These are phyloP conservation scores for Blepharisma stoltei DNA, from an alignment of 73 alveolate species.

Conservation along the genomic window DNA sequence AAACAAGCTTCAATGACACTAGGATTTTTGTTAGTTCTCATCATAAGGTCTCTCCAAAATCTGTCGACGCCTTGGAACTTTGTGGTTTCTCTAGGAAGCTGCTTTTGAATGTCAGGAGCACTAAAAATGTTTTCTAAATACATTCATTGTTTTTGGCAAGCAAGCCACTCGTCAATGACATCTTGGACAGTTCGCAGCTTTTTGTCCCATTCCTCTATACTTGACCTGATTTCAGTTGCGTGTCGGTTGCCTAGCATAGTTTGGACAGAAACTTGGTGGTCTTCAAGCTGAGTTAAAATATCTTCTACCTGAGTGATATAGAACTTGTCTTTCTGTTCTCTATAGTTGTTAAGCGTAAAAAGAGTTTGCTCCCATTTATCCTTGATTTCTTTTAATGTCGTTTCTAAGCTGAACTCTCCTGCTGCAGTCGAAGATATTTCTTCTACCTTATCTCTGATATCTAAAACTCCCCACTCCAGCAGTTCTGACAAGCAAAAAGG, in stretches of 20 bases:
- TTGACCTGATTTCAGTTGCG: slow-evolving; percentile 94
- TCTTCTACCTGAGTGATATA: slow-evolving; percentile 94
- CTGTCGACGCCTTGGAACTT: slow-evolving; percentile 96
- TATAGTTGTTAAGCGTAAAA: slow-evolving; percentile 79
- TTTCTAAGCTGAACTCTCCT: slow-evolving; percentile 93
- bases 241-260: slow-evolving; percentile 97
- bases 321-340: slow-evolving; percentile 95
- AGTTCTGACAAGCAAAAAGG: slow-evolving; percentile 68
- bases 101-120: slow-evolving; percentile 99
- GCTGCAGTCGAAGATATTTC: slow-evolving; percentile 95
- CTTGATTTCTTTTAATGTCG: slow-evolving; percentile 80
- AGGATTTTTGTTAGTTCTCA: slow-evolving; percentile 88
- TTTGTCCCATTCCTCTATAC: slow-evolving; percentile 97
- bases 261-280: slow-evolving; percentile 92
- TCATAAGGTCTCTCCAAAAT: slow-evolving; percentile 97
- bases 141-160: slow-evolving; percentile 98
- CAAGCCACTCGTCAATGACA: slow-evolving; percentile 99
- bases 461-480: slow-evolving; percentile 69
- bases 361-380: slow-evolving; percentile 82
- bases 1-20: slow-evolving; percentile 87
- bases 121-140: slow-evolving; percentile 98
- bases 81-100: slow-evolving; percentile 96
- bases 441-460: slow-evolving; percentile 86
- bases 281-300: slow-evolving; percentile 91
- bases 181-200: slow-evolving; percentile 91